A percentile compares a stretch with the other conserved stretches of the same genome.
Evolutionary conservation across 1,284 basidiomycete species (phyloP).

Genomic region (Mrakiaceae sp.): DNA sequence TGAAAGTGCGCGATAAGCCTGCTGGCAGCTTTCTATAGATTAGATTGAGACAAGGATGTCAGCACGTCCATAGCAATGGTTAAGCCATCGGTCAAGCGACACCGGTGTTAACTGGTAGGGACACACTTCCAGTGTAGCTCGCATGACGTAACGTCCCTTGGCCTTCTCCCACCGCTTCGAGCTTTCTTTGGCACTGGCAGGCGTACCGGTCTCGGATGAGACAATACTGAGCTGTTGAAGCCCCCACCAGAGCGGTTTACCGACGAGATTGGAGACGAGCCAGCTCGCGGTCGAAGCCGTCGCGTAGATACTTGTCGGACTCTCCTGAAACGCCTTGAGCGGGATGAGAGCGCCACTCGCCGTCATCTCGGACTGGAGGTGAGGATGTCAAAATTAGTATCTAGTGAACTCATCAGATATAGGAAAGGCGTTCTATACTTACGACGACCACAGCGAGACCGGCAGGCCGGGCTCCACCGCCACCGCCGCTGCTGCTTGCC

Average conservation of each 20-base stretch:
- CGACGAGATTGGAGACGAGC: slow-evolving; percentile 57
- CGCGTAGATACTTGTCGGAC: slow-evolving; percentile 54
- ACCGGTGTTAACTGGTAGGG: no score
- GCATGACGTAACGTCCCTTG: slow-evolving; percentile 64
- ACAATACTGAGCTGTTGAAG: slow-evolving; percentile 52
- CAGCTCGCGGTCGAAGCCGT: slow-evolving; percentile 55
- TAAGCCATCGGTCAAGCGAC: no score
- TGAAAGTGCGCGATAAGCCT: slow-evolving; percentile 45
- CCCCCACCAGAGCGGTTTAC: slow-evolving; percentile 74
- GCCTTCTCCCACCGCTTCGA: slow-evolving; percentile 45
- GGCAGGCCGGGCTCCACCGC: no score
- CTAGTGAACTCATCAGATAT: no score
- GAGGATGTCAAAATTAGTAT: no score
- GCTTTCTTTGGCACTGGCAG: neutral
- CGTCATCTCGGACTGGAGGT: slow-evolving; percentile 10
- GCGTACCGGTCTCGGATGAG: neutral
- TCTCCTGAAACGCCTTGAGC: slow-evolving; percentile 47
- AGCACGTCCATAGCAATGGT: no score
- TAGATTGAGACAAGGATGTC: no score
- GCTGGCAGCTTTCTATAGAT: slow-evolving; percentile 44
- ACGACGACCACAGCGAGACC: no score
- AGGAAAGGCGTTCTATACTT: no score
- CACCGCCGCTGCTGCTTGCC: no score
- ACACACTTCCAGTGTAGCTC: slow-evolving; percentile 48
- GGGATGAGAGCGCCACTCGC: slow-evolving; percentile 37